Conservation (phyloP, 2,329 filamentous ascomycete species). For the Drechslerella coelobrocha region DNA sequence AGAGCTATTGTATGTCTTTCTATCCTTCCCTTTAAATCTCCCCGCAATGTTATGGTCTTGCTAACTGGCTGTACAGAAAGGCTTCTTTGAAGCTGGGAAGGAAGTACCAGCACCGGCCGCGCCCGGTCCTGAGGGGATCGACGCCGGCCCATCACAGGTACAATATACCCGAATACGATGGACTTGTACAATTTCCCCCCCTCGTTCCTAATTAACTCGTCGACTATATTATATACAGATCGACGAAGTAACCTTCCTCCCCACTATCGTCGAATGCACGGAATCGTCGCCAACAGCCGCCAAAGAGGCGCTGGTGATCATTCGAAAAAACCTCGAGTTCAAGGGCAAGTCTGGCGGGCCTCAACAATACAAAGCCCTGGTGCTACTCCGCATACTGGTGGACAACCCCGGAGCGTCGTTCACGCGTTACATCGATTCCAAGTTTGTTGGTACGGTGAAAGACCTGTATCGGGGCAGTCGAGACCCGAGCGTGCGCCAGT, state of each 20-base stretch:
- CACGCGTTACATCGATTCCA: conserved; percentile 85
- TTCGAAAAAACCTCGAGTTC: conserved; percentile 80
- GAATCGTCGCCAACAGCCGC: conserved; percentile 90
- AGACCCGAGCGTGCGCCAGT: conserved; percentile 80
- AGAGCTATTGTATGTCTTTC: conserved; percentile 69
- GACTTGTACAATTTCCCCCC: conserved; percentile 25
- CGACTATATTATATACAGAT: conserved; percentile 62
- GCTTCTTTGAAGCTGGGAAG: conserved; percentile 75
- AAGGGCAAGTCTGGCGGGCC: conserved; percentile 68
- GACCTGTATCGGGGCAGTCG: conserved; percentile 73
- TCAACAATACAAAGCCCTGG: conserved; percentile 93
- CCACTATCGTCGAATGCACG: conserved; percentile 90
- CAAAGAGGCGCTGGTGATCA: conserved; percentile 76
- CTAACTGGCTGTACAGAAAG: conserved; percentile 64
- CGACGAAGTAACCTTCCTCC: conserved; percentile 90
- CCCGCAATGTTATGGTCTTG: conserved; percentile 12
- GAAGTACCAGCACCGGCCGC: conserved; percentile 59
- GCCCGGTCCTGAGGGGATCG: conserved; percentile 57
- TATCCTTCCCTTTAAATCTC: background rate
- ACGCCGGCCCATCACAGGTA: conserved; percentile 31
- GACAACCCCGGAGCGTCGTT: conserved; percentile 92
- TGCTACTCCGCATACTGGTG: conserved; percentile 88
- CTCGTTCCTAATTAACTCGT: conserved; percentile 25
- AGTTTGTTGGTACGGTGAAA: conserved; percentile 79
- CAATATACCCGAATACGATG: conserved; percentile 61